These are phyloP conservation scores for Phaeotremella skinneri DNA, from an alignment of 768 basidiomycete genomes.

Conservation along the genomic window DNA sequence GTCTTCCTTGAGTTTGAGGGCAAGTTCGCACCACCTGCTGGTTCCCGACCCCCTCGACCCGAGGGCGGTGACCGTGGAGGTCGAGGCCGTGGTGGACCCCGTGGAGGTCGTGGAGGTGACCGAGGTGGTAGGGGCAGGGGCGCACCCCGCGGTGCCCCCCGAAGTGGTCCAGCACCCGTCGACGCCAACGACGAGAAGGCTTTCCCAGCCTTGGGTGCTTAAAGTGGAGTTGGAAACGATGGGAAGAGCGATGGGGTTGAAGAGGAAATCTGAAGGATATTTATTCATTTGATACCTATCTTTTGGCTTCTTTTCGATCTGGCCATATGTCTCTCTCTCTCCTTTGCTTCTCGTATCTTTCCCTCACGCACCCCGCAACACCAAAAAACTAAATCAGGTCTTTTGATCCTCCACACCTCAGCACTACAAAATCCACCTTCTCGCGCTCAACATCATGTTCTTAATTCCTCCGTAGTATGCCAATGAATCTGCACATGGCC, in stretches of 20 bases:
- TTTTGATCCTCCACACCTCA: no score
- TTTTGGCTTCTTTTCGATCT: no score
- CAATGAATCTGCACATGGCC: no score
- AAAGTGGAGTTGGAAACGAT: neutral
- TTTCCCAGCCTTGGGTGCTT: slow-evolving; percentile 73
- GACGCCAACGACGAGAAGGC: slow-evolving; percentile 79
- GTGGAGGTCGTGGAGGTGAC: slow-evolving; percentile 46
- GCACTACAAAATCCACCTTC: no score
- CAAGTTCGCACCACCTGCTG: slow-evolving; percentile 73
- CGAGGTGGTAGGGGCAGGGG: slow-evolving; percentile 57
- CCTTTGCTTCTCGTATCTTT: no score
- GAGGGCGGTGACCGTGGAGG: slow-evolving; percentile 63
- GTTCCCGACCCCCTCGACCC: slow-evolving; percentile 41
- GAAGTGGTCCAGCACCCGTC: slow-evolving; percentile 53
- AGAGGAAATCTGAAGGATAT: neutral
- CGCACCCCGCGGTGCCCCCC: slow-evolving; percentile 54
- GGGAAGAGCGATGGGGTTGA: neutral
- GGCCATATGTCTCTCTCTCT: no score
- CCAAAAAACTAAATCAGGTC: no score
- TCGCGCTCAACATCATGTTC: no score
- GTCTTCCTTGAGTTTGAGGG: slow-evolving; percentile 88
- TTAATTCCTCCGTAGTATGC: no score
- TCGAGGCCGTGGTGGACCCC: slow-evolving; percentile 39
- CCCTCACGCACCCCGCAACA: no score
- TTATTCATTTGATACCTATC: neutral